Percentiles rank a stretch among this genome's conserved stretches.
phyloP scores from a whole-genome alignment of 768 basidiomycete genomes.

The Mycena kentingensis region DNA sequence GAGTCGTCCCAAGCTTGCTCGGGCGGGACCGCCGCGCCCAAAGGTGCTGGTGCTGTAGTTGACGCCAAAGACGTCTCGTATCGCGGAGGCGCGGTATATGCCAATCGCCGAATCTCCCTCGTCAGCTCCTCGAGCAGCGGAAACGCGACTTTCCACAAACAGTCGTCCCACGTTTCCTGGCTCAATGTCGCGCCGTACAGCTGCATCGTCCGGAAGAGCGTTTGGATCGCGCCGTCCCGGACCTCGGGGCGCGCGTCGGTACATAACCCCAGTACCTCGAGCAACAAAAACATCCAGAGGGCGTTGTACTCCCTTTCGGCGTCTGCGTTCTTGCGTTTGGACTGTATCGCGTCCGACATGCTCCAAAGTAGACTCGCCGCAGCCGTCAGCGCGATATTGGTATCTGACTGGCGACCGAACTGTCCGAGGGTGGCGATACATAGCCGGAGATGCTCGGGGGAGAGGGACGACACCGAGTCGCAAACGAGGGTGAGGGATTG shows the following conservation, averaged over 20 bases:
- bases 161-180: constrained; percentile 83
- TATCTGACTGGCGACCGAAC: constrained; percentile 91
- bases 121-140: constrained; percentile 78
- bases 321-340: constrained; percentile 65
- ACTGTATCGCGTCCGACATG: constrained; percentile 92
- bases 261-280: constrained; percentile 81
- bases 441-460: constrained; percentile 76
- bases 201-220: constrained; percentile 90
- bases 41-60: constrained; percentile 11
- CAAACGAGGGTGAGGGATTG: constrained; percentile 93
- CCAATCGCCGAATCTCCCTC: constrained; percentile 49
- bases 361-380: constrained; percentile 94
- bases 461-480: constrained; percentile 84
- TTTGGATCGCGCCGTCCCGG: constrained; percentile 92
- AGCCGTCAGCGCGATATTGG: constrained; percentile 93
- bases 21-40: constrained; percentile 18
- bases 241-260: constrained; percentile 85
- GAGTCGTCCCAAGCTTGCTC: constrained; percentile 82
- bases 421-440: constrained; percentile 91
- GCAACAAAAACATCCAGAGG: constrained; percentile 91
- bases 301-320: constrained; percentile 76
- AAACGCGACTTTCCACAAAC: constrained; percentile 89
- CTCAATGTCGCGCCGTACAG: constrained; percentile 88
- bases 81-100: constrained; percentile 20
- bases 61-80: constrained; percentile 15